These are phyloP conservation scores for Oryza glaberrima DNA, from an alignment of 176 grass and related monocot species.

Conservation along the genomic window DNA sequence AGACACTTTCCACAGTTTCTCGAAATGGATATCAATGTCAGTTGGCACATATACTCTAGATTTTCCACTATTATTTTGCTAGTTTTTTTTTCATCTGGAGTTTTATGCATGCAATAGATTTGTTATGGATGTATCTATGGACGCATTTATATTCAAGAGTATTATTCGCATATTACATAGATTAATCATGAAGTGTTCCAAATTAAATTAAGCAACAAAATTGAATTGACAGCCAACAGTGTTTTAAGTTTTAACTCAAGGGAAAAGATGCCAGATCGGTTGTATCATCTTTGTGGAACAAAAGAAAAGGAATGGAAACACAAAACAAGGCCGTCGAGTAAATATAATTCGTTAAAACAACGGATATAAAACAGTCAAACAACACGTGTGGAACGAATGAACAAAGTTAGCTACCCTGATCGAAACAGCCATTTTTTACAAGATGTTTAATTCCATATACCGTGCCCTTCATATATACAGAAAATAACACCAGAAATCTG, in stretches of 20 bases:
- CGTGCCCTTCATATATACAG: not conserved
- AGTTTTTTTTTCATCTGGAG: not conserved
- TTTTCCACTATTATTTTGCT: not conserved
- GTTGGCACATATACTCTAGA: not conserved
- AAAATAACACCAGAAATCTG: not conserved
- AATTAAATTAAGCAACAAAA: not conserved
- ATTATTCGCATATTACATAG: not conserved
- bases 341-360: not conserved
- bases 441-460: not conserved
- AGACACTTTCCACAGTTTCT: slow-evolving; percentile 40
- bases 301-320: not conserved
- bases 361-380: not conserved
- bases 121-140: not conserved
- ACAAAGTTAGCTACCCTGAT: not conserved
- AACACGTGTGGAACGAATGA: not conserved
- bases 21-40: slow-evolving; percentile 27
- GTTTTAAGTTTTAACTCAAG: not conserved
- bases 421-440: not conserved
- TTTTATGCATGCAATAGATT: slow-evolving; percentile 5
- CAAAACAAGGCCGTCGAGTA: not conserved
- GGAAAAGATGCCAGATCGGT: not conserved
- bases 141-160: not conserved
- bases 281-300: not conserved
- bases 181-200: not conserved
- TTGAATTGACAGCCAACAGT: not conserved